A percentile compares a stretch with the other conserved stretches of the same genome.
Evolutionary conservation across 805 yeast species (phyloP).

Genomic region (Ogataea sp.): DNA sequence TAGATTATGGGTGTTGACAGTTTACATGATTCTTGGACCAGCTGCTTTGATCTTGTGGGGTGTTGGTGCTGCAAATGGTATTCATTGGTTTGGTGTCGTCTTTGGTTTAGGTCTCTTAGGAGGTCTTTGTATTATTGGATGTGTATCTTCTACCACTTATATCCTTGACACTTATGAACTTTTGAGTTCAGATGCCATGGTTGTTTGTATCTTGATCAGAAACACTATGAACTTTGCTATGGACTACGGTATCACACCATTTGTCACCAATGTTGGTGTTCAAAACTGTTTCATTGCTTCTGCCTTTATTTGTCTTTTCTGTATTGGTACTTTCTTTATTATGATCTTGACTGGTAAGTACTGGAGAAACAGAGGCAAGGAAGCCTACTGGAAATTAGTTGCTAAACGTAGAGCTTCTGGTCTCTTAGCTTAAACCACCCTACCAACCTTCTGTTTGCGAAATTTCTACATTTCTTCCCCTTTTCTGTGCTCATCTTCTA

Average conservation of each 20-base stretch:
- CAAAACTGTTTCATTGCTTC: conserved; percentile 51
- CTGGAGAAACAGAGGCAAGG: conserved; percentile 28
- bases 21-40: conserved; percentile 43
- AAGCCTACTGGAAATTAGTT: conserved; percentile 27
- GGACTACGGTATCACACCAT: conserved; percentile 53
- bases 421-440: too few species aligned
- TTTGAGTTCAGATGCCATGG: conserved; percentile 44
- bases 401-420: conserved; percentile 19
- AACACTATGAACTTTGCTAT: conserved; percentile 53
- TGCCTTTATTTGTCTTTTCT: conserved; percentile 41
- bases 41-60: conserved; percentile 55
- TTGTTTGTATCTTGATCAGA: conserved; percentile 47
- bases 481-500: too few species aligned
- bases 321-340: conserved; percentile 36
- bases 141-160: conserved; percentile 44
- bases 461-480: too few species aligned
- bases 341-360: conserved; percentile 28
- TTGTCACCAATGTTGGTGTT: conserved; percentile 44
- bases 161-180: conserved; percentile 50
- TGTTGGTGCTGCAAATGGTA: conserved; percentile 47
- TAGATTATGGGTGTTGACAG: conserved; percentile 42
- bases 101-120: conserved; percentile 51
- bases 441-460: too few species aligned
- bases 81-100: conserved; percentile 49
- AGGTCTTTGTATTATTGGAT: conserved; percentile 45